Evolutionary conservation across 1,139 yeast genomes (phyloP), one percentile per base, ranked within the genome.

Genomic region (Lodderomyces margitis): DNA sequence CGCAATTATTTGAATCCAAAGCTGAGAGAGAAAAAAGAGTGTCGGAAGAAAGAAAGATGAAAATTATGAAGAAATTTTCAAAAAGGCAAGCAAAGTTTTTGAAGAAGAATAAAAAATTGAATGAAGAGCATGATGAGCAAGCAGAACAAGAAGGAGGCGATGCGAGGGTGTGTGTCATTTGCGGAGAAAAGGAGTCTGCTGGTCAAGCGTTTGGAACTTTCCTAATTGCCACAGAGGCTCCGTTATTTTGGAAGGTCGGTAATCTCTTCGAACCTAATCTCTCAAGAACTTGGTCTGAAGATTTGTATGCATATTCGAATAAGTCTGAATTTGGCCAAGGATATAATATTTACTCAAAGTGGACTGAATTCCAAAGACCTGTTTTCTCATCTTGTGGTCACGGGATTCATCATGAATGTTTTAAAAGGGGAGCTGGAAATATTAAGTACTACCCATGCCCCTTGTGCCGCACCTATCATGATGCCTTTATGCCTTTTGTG

Each of bases 381-480:
- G 80, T 78, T 4, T 63, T 75, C 14, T 66, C 77, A 3, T 80
- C 87, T 2, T 84, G 92, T 64, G 82, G 85, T 17, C 94, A 84
- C 59, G 81, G 80, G 8, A 74, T 83, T 64, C 94, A 84, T 57
- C 70, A 64, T 47, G 53, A 59, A 11, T 85, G 94, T 57, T 78
- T 71, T 55, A 59, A 55, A 21, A 44, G 55, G 54, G 55, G 61
- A 57, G 57, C 66, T 50, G 58, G 58, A 30, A 57, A 49, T 55
- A 44, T 47, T 12, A 47, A 40, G 58, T 54, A 66, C 57, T 51
- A 72, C 45, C 65, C 74, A 3, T 83, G 91, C 59, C 89, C 91
- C 0, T 64, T 84, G 37, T 84, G 91, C 56, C 80, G 79, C 49
- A 74, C 79, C 2, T 65, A 66, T 21, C 74, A 71, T 15, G 32